Evolutionary conservation across 1,284 basidiomycete genomes (phyloP).

Genomic region (Fomitopsis palustris): DNA sequence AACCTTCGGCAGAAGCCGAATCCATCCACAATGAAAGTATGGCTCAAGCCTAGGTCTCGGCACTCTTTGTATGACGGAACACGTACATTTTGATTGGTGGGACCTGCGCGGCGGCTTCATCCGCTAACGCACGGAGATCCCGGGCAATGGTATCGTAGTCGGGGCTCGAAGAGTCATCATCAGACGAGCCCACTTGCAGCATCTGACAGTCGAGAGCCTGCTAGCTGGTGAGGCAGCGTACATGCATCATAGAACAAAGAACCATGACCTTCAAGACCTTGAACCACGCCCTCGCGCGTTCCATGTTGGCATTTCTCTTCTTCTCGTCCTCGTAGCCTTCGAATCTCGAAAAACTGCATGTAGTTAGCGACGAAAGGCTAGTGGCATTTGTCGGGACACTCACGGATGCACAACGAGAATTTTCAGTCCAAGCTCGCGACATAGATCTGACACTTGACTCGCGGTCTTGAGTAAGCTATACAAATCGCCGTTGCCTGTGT

Average conservation of each 20-base stretch:
- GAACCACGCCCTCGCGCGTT: conserved; percentile 27
- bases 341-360: conserved; percentile 24
- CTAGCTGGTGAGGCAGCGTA: not conserved
- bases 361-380: not conserved
- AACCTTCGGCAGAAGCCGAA: too few species aligned
- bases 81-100: conserved; percentile 28
- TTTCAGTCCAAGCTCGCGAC: conserved; percentile 18
- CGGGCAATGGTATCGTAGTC: conserved; percentile 27
- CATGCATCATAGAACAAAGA: not conserved
- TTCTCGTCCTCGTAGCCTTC: conserved; percentile 23
- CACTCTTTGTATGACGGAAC: not conserved
- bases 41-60: too few species aligned
- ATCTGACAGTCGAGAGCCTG: conserved; percentile 24
- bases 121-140: conserved; percentile 27
- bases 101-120: conserved; percentile 24
- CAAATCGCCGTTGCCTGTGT: conserved; percentile 23
- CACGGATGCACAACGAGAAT: conserved; percentile 24
- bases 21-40: too few species aligned
- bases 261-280: conserved; percentile 22
- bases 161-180: conserved; percentile 21
- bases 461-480: conserved; percentile 22
- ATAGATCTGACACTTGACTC: conserved; percentile 17
- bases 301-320: conserved; percentile 17
- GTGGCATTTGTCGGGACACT: not conserved
- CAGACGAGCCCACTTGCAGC: conserved; percentile 29